A percentile compares a stretch with the other conserved stretches of the same genome.
These are phyloP conservation scores for Yamadazyma triangularis DNA, from an alignment of 1,139 yeast genomes.

Conservation along the genomic window DNA sequence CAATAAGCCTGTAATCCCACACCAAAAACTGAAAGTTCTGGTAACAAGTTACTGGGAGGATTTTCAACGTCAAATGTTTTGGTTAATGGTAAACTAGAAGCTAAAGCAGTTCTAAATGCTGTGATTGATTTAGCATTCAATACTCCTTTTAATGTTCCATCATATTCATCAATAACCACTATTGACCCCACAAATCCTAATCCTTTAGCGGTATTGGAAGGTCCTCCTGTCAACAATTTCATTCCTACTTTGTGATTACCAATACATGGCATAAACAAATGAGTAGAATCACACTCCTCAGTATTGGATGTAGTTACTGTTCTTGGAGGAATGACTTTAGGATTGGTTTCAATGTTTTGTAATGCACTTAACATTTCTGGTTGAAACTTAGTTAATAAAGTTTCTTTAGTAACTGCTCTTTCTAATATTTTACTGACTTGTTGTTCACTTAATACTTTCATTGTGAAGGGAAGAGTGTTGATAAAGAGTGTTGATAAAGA, in stretches of 20 bases:
- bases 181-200: conserved; percentile 53
- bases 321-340: conserved; percentile 34
- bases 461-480: too few relatives aligned
- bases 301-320: conserved; percentile 25
- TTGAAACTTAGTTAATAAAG: conserved; percentile 21
- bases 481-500: too few relatives aligned
- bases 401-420: conserved; percentile 6
- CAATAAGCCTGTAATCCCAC: conserved; percentile 67
- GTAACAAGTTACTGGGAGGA: conserved; percentile 11
- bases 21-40: conserved; percentile 48
- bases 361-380: conserved; percentile 25
- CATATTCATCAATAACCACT: conserved; percentile 42
- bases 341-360: conserved; percentile 16
- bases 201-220: conserved; percentile 24
- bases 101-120: conserved; percentile 66
- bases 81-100: conserved; percentile 46
- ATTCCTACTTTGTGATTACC: conserved; percentile 45
- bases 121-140: conserved; percentile 58
- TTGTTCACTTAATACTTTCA: conserved; percentile 7
- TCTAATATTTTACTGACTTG: conserved; percentile 3
- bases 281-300: conserved; percentile 33
- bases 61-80: conserved; percentile 22
- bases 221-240: conserved; percentile 50
- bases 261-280: conserved; percentile 62
- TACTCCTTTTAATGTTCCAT: conserved; percentile 51